These are phyloP conservation scores for Macrolepiota dolichaula DNA, from an alignment of 768 basidiomycete species.

Conservation along the genomic window DNA sequence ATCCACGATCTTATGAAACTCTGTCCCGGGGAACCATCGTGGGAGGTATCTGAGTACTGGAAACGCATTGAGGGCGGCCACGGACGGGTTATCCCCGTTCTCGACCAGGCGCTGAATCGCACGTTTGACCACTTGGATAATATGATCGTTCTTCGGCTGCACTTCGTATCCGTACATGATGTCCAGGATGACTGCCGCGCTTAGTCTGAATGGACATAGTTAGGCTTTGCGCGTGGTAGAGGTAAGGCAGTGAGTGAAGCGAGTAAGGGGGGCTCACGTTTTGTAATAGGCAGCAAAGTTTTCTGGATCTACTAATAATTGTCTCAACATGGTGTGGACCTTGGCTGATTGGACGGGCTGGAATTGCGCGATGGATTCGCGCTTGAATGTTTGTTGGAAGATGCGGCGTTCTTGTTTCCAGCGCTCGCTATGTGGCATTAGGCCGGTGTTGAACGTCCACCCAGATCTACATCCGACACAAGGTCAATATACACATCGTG, in stretches of 20 bases:
- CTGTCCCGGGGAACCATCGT: slow-evolving; percentile 29
- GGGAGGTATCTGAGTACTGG: slow-evolving; percentile 25
- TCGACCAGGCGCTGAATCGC: slow-evolving; percentile 16
- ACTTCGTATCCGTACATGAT: slow-evolving; percentile 32
- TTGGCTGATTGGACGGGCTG: background rate
- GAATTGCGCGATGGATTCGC: background rate
- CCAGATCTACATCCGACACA: background rate
- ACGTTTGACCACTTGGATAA: slow-evolving; percentile 18
- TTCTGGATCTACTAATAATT: background rate
- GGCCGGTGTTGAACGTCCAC: slow-evolving; percentile 8
- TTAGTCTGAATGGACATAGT: background rate
- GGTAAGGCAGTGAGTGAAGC: background rate
- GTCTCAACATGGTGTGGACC: slow-evolving; percentile 1
- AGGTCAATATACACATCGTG: too few species aligned
- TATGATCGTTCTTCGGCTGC: slow-evolving; percentile 19
- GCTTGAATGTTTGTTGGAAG: slow-evolving; percentile 7
- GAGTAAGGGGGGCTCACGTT: too few species aligned
- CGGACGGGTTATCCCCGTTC: slow-evolving; percentile 18
- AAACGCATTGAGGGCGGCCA: slow-evolving; percentile 21
- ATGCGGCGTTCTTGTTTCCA: slow-evolving; percentile 1
- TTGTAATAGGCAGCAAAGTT: slow-evolving; percentile 4
- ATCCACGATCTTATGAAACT: slow-evolving; percentile 19
- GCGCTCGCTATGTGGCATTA: slow-evolving; percentile 3
- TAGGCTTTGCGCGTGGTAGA: background rate
- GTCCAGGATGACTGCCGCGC: slow-evolving; percentile 2